Evolutionary conservation across 441 rosid genomes (phyloP).

Genomic region (Corymbia calophylla): DNA sequence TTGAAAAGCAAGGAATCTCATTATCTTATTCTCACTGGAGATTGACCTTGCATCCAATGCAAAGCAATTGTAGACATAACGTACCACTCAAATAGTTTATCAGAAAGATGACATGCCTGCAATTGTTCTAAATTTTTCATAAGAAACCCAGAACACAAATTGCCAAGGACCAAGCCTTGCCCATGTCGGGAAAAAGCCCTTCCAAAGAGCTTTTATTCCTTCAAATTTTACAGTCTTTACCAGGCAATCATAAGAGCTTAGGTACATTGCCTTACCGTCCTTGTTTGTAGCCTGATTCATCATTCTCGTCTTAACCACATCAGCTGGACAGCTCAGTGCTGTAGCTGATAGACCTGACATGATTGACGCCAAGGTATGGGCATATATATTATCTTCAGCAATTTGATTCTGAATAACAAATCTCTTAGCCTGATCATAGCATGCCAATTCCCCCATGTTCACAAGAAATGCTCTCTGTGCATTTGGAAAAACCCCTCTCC

Average conservation of each 20-base stretch:
- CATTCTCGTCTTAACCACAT: constrained; percentile 90
- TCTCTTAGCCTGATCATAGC: constrained; percentile 81
- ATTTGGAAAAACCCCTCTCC: constrained; percentile 89
- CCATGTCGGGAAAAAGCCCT: constrained; percentile 89
- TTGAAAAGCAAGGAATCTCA: not conserved
- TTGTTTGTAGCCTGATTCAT: constrained; percentile 47
- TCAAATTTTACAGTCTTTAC: constrained; percentile 64
- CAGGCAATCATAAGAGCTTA: constrained; percentile 66
- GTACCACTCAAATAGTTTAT: not conserved
- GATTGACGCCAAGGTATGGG: constrained; percentile 72
- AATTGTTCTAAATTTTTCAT: constrained; percentile 64
- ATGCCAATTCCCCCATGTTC: constrained; percentile 88
- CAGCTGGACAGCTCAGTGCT: constrained; percentile 81
- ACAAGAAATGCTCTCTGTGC: constrained; percentile 83
- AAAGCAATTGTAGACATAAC: not conserved
- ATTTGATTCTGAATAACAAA: constrained; percentile 45
- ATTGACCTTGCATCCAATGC: not conserved
- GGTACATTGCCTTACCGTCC: constrained; percentile 31
- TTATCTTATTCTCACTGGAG: not conserved
- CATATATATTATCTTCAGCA: constrained; percentile 55
- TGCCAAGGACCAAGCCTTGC: constrained; percentile 98
- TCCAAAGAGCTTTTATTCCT: constrained; percentile 76
- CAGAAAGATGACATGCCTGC: constrained; percentile 78
- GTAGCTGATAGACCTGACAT: constrained; percentile 82
- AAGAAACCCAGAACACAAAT: constrained; percentile 89